These are phyloP conservation scores for Rutstroemia sydowiana DNA, from an alignment of 2,329 filamentous ascomycete species.

Conservation along the genomic window DNA sequence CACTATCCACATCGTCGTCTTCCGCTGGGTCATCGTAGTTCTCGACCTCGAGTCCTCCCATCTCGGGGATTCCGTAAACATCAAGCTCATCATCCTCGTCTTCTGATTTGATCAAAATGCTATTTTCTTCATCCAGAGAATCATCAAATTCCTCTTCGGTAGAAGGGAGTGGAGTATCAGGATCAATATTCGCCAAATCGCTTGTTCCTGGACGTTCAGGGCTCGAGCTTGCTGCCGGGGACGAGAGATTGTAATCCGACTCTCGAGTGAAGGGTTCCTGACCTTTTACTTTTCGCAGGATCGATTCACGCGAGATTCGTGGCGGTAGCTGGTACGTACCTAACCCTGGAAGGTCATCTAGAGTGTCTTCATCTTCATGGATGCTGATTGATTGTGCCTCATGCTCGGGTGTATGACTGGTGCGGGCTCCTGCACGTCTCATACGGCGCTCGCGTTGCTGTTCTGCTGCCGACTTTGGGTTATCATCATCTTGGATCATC, in stretches of 20 bases:
- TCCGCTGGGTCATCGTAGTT: conserved; percentile 8
- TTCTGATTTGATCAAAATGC: conserved; percentile 61
- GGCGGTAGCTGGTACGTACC: conserved; percentile 60
- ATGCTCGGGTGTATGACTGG: conserved; percentile 30
- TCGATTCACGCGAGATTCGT: conserved; percentile 88
- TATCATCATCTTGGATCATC: conserved; percentile 65
- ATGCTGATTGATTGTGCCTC: conserved; percentile 27
- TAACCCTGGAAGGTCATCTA: conserved; percentile 53
- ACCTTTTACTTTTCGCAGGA: conserved; percentile 78
- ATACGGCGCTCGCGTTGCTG: conserved; percentile 63
- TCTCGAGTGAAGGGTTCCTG: conserved; percentile 44
- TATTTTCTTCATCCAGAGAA: conserved; percentile 31
- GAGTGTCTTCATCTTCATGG: conserved; percentile 51
- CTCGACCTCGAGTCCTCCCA: conserved; percentile 28
- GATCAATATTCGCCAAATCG: conserved; percentile 55
- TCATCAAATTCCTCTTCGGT: conserved; percentile 63
- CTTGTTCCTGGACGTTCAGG: conserved; percentile 40
- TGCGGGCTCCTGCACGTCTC: conserved; percentile 49
- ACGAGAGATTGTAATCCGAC: conserved; percentile 58
- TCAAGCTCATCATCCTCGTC: conserved; percentile 48
- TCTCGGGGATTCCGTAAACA: conserved; percentile 60
- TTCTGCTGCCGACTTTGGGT: conserved; percentile 50
- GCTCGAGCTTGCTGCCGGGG: conserved; percentile 50
- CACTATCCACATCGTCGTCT: conserved; percentile 32
- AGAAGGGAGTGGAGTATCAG: conserved; percentile 83